Percentiles rank a stretch among this genome's conserved stretches.
Evolutionary conservation across 176 grass and related monocot species (phyloP).

Genomic region (Carex kokanica): DNA sequence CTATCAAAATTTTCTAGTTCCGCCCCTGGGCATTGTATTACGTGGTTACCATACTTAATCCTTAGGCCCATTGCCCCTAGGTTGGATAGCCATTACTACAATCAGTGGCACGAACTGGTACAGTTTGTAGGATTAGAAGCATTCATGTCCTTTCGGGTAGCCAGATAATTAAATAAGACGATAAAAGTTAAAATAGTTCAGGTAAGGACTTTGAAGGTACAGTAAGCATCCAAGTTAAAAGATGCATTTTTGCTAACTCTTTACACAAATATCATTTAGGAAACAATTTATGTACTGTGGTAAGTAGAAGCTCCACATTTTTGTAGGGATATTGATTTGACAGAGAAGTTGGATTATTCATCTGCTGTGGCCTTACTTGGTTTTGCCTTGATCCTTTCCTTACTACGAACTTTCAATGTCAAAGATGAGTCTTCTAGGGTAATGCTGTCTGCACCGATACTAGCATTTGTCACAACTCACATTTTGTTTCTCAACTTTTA

Average conservation of each 20-base stretch:
- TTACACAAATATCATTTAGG: neutral
- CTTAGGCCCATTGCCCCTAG: neutral
- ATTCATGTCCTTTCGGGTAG: neutral
- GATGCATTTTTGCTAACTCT: neutral
- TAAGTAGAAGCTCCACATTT: conserved; percentile 14
- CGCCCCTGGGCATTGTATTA: neutral
- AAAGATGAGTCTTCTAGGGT: conserved; percentile 91
- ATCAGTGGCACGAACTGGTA: neutral
- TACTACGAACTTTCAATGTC: conserved; percentile 82
- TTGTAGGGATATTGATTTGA: conserved; percentile 84
- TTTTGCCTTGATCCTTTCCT: conserved; percentile 72
- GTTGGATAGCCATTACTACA: neutral
- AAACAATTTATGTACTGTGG: neutral
- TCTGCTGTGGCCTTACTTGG: conserved; percentile 83
- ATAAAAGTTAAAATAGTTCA: neutral
- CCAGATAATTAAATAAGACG: neutral
- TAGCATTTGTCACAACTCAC: conserved; percentile 95
- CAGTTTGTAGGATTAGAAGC: neutral
- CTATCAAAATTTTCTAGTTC: too few species aligned
- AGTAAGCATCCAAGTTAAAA: too few species aligned
- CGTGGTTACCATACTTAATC: neutral
- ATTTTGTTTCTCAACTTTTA: conserved; percentile 98
- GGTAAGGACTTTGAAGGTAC: neutral
- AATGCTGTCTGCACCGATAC: conserved; percentile 86
- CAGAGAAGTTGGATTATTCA: conserved; percentile 94